Evolutionary conservation across 352 stramenopile species (phyloP).

Genomic region (Globisporangium alternatum): DNA sequence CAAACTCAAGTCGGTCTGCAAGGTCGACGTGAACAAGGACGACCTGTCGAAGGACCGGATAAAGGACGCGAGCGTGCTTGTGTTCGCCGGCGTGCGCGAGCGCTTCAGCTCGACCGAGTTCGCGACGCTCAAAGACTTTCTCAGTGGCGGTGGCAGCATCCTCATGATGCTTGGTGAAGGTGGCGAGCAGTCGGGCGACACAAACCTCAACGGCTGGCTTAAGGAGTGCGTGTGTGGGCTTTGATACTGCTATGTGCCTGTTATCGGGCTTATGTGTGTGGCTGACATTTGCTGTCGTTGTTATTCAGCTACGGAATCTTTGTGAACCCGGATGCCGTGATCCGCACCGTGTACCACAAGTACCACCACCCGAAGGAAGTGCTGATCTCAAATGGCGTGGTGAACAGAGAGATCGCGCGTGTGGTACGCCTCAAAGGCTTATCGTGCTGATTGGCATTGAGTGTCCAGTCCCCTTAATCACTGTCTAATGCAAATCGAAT

Average conservation of each 20-base stretch:
- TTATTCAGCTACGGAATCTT: conserved; percentile 76
- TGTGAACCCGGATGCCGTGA: conserved; percentile 86
- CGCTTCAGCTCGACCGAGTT: conserved; percentile 90
- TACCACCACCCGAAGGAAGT: conserved; percentile 97
- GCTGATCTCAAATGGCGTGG: conserved; percentile 92
- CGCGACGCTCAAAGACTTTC: conserved; percentile 85
- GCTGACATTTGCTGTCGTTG: neutral
- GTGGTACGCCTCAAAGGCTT: conserved; percentile 27
- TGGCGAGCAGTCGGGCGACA: conserved; percentile 86
- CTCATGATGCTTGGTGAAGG: conserved; percentile 91
- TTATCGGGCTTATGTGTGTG: neutral
- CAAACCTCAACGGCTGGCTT: conserved; percentile 95
- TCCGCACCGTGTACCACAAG: conserved; percentile 95
- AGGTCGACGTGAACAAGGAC: conserved; percentile 95
- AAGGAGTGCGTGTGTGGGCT: conserved; percentile 90
- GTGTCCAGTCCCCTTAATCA: neutral
- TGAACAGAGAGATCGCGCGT: conserved; percentile 91
- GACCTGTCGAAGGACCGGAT: conserved; percentile 87
- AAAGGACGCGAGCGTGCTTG: conserved; percentile 82
- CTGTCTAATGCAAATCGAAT: neutral
- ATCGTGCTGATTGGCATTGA: conserved; percentile 1
- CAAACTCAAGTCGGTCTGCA: conserved; percentile 85
- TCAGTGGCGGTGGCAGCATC: conserved; percentile 87
- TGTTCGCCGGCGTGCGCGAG: conserved; percentile 89
- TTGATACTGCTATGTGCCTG: too few species aligned